Evolutionary conservation across 768 basidiomycete genomes (phyloP).

Genomic region (Tubosaeta sp.): DNA sequence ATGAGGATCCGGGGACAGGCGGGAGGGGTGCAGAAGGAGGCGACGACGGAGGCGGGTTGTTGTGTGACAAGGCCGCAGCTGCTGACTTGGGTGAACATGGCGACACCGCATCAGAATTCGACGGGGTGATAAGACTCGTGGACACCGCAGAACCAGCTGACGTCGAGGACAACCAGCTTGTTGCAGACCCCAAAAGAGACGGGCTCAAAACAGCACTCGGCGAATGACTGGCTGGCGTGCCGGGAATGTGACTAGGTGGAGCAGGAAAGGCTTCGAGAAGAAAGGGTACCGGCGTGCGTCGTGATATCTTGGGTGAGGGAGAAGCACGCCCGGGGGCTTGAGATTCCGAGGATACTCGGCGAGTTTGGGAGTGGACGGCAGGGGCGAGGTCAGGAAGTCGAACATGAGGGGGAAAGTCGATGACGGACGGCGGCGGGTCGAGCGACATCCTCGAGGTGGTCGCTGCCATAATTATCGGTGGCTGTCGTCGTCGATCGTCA

Average conservation of each 20-base stretch:
- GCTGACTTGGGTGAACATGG: constrained; percentile 15
- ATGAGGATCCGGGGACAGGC: constrained; percentile 60
- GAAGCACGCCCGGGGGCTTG: constrained; percentile 23
- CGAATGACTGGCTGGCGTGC: constrained; percentile 13
- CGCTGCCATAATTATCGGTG: constrained; percentile 14
- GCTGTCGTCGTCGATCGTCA: constrained; percentile 14
- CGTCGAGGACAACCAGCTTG: constrained; percentile 2
- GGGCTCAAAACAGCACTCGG: constrained; percentile 6
- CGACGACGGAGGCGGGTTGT: constrained; percentile 53
- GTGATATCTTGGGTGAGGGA: constrained; percentile 24
- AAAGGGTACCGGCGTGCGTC: constrained; percentile 31
- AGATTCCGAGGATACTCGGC: constrained; percentile 27
- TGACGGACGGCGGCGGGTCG: constrained; percentile 6
- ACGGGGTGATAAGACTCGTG: background rate
- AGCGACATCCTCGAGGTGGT: constrained; percentile 16
- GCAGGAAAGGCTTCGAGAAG: constrained; percentile 36
- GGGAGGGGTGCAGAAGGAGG: constrained; percentile 61
- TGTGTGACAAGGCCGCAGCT: constrained; percentile 1
- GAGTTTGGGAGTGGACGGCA: constrained; percentile 3
- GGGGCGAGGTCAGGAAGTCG: constrained; percentile 11
- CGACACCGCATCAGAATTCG: constrained; percentile 4
- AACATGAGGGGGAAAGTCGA: constrained; percentile 13
- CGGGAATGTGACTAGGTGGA: constrained; percentile 33
- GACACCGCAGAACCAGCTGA: constrained; percentile 3
- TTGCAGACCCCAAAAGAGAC: constrained; percentile 12